Evolutionary conservation across 2,329 filamentous ascomycete genomes (phyloP), one percentile per base, ranked within the genome.

Genomic region (Ascochyta pisi): DNA sequence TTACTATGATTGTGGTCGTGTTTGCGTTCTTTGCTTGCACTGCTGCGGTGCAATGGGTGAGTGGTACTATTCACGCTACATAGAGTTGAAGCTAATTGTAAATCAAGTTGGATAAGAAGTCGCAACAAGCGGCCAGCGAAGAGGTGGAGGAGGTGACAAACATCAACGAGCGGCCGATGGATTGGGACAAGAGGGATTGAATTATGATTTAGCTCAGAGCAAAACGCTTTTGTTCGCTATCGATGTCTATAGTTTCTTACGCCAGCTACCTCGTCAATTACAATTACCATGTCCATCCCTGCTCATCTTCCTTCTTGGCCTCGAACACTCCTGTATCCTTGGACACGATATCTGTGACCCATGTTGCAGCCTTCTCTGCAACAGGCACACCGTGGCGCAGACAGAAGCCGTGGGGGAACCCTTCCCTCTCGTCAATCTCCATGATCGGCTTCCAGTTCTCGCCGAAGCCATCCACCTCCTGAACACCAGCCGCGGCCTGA

Each of bases 351-450:
- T 78, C 77, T 51, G 67, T 65, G 37, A 85, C 72, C 72, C 83
- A 85, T 23, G 62, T 71, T 19, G 75, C 76, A 16, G 83, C 81
- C 63, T 80, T 83, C 56, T 77, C 75, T 3, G 83, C 83, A 68
- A 86, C 82, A 23, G 79, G 66, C 10, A 75, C 66, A 40, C 76
- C 75, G 58, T 81, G 74, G 45, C 78, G 76, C 55, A 86, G 76
- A 66, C 83, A 86, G 72, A 88, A 88, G 0, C 81, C 84, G 78
- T 88, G 86, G 43, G 81, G 81, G 60, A 86, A 76, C 0, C 81
- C 82, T 42, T 82, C 75, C 29, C 77, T 73, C 58, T 83, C 78
- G 65, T 85, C 84, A 58, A 87, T 76, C 51, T 83, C 71, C 82
- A 87, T 86, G 16, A 69, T 74, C 3, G 83, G 81, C 29, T 73